Conservation (phyloP, 1,284 basidiomycete genomes). For the Heliocybe sulcata region DNA sequence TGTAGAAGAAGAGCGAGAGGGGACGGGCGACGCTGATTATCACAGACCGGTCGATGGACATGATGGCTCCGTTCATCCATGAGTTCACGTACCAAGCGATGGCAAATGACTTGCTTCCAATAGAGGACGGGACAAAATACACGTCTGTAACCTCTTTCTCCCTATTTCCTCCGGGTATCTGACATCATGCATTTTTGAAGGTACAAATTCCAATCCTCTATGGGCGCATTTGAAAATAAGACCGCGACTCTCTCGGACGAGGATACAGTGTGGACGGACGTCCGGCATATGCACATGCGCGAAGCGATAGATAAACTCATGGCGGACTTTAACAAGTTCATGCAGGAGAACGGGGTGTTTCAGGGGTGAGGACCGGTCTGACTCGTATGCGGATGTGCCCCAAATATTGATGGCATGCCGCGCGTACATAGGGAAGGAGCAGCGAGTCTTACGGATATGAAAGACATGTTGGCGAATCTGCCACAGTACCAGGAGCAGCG, state of each 20-base stretch:
- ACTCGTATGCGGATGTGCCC: conserved; percentile 2
- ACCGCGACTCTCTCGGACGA: conserved; percentile 77
- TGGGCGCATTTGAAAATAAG: conserved; percentile 84
- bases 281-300: conserved; percentile 97
- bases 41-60: conserved; percentile 95
- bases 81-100: conserved; percentile 99
- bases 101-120: conserved; percentile 89
- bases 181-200: conserved; percentile 25
- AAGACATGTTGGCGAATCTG: conserved; percentile 95
- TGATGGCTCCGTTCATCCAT: conserved; percentile 85
- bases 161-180: neutral
- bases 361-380: conserved; percentile 47
- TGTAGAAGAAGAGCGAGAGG: conserved; percentile 15
- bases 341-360: conserved; percentile 91
- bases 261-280: conserved; percentile 87
- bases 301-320: conserved; percentile 97
- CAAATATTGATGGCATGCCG: neutral
- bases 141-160: conserved; percentile 44
- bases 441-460: conserved; percentile 93
- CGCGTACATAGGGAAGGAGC: conserved; percentile 54
- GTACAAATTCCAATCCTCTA: conserved; percentile 82
- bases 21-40: conserved; percentile 78
- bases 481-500: conserved; percentile 95
- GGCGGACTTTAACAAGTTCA: conserved; percentile 90
- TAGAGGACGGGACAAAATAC: conserved; percentile 84